Conservation (phyloP, 768 basidiomycete species). For the Gloeopeniophorella convolvens region DNA sequence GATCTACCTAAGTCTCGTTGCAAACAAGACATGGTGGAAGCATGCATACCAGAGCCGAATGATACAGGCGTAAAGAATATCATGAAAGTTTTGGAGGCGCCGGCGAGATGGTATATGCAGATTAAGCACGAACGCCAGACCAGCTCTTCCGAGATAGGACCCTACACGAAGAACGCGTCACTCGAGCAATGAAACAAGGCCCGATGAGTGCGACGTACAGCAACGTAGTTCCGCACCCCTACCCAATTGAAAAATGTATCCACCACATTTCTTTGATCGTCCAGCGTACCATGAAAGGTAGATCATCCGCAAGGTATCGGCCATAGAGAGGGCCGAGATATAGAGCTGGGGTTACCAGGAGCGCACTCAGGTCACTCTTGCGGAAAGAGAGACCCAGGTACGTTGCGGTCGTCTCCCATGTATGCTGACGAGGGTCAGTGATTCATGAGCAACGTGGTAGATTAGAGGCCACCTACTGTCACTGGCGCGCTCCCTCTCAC, state of each 20-base stretch:
- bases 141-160: slow-evolving; percentile 87
- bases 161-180: slow-evolving; percentile 39
- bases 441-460: neutral
- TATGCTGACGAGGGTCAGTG: neutral
- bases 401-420: slow-evolving; percentile 22
- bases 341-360: slow-evolving; percentile 64
- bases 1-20: slow-evolving; percentile 7
- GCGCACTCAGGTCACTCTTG: slow-evolving; percentile 34
- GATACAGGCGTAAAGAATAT: slow-evolving; percentile 77
- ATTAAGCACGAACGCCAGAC: slow-evolving; percentile 86
- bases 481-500: slow-evolving; percentile 23
- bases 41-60: slow-evolving; percentile 77
- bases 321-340: slow-evolving; percentile 76
- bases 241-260: slow-evolving; percentile 42
- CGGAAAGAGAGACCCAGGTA: slow-evolving; percentile 22
- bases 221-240: slow-evolving; percentile 67
- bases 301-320: slow-evolving; percentile 34
- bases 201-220: slow-evolving; percentile 30
- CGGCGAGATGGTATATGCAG: slow-evolving; percentile 62
- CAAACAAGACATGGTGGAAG: neutral
- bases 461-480: slow-evolving; percentile 18
- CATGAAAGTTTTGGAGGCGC: slow-evolving; percentile 47
- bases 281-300: slow-evolving; percentile 55
- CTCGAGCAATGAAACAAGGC: neutral
- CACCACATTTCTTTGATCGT: slow-evolving; percentile 31